Conservation (phyloP, 352 stramenopile genomes). For the Pythium brachiatum region DNA sequence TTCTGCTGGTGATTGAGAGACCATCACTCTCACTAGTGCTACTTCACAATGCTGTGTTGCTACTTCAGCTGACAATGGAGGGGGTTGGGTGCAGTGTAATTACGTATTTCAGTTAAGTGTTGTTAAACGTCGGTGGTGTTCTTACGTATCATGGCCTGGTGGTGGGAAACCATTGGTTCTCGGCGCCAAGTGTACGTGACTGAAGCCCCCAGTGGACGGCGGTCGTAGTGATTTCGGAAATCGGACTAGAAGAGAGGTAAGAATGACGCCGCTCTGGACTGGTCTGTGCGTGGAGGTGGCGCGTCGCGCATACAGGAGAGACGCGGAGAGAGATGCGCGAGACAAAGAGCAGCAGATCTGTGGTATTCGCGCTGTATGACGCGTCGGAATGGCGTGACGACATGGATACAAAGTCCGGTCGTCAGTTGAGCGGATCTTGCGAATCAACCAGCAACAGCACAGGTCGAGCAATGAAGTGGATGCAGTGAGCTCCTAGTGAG, state of each 20-base stretch:
- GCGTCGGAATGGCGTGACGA: not conserved
- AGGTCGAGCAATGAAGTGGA: not conserved
- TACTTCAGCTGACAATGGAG: not conserved
- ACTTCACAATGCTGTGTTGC: not conserved
- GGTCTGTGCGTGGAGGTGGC: constrained; percentile 4
- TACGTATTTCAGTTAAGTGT: constrained; percentile 4
- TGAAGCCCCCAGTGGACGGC: constrained; percentile 1
- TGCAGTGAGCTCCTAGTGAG: not conserved
- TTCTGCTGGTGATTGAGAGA: constrained; percentile 7
- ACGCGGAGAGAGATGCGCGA: not conserved
- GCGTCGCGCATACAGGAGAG: not conserved
- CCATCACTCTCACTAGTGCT: constrained; percentile 16
- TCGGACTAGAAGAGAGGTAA: constrained; percentile 87
- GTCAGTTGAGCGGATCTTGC: not conserved
- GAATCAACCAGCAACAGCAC: not conserved
- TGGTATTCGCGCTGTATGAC: not conserved
- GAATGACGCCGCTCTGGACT: constrained; percentile 15
- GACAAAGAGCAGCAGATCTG: not conserved
- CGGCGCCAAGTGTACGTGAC: constrained; percentile 20
- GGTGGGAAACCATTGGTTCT: constrained; percentile 35
- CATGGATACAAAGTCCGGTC: not conserved
- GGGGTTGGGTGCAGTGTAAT: constrained; percentile 7
- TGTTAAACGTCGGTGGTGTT: constrained; percentile 1
- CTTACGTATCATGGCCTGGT: constrained; percentile 11
- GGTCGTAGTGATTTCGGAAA: constrained; percentile 72